These are phyloP conservation scores for Sphaceloma murrayae DNA, from an alignment of 2,329 filamentous ascomycete genomes.

Conservation along the genomic window DNA sequence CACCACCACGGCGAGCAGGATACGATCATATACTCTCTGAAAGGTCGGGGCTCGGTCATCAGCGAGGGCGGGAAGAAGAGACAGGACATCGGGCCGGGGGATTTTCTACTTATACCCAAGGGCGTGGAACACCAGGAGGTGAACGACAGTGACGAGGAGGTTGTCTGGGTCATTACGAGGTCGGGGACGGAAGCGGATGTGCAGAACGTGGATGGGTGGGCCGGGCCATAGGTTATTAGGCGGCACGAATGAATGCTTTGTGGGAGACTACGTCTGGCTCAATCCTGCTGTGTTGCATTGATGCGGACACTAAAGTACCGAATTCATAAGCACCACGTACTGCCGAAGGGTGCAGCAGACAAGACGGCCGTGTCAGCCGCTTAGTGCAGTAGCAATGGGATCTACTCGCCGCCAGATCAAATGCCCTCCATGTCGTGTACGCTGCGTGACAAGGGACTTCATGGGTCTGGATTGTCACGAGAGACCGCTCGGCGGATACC, in stretches of 20 bases:
- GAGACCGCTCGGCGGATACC: not conserved
- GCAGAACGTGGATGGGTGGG: constrained; percentile 55
- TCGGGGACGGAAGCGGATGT: constrained; percentile 53
- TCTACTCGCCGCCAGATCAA: not conserved
- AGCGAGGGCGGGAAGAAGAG: constrained; percentile 48
- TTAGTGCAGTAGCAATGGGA: not conserved
- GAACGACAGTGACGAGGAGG: constrained; percentile 54
- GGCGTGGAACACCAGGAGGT: constrained; percentile 62
- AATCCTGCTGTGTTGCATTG: too few relatives aligned
- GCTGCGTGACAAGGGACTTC: not conserved
- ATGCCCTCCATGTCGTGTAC: not conserved
- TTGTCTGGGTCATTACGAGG: constrained; percentile 57
- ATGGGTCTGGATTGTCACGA: not conserved
- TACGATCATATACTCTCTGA: constrained; percentile 57
- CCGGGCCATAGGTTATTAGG: too few relatives aligned
- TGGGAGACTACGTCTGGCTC: too few relatives aligned
- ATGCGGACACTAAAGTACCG: not conserved
- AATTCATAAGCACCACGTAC: not conserved
- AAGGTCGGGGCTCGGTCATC: constrained; percentile 52
- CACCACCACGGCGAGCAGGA: constrained; percentile 65
- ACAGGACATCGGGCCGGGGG: constrained; percentile 51
- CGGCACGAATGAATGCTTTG: too few relatives aligned
- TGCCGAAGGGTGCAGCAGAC: not conserved
- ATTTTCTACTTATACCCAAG: constrained; percentile 61
- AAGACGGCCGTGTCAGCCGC: not conserved